Evolutionary conservation across 225 moss, liverwort and hornwort genomes (phyloP).

Genomic region (Rhytidiadelphus loreus): DNA sequence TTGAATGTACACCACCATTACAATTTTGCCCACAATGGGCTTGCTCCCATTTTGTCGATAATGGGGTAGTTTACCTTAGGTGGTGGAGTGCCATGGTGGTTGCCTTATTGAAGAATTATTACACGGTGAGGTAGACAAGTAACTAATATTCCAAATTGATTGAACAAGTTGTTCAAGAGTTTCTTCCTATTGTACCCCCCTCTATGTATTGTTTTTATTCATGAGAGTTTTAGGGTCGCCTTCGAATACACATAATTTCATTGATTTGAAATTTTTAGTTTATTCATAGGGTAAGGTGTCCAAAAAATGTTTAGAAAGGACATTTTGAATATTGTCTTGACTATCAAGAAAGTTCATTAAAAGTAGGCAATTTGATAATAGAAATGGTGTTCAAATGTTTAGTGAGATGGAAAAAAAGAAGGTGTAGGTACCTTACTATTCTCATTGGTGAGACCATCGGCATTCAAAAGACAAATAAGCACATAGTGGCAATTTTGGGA

Average conservation of each 20-base stretch:
- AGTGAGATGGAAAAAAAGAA: background rate
- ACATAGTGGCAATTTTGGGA: background rate
- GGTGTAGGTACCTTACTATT: background rate
- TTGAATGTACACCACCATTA: too few relatives aligned
- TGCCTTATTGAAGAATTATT: background rate
- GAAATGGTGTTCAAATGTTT: background rate
- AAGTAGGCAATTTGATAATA: background rate
- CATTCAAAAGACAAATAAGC: accelerated
- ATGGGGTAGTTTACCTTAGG: too few relatives aligned
- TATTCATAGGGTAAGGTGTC: accelerated
- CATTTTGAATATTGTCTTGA: background rate
- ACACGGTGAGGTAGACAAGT: accelerated
- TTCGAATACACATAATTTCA: background rate
- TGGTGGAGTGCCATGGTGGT: background rate
- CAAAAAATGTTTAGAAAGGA: background rate
- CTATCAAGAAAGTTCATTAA: background rate
- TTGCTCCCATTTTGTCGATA: too few relatives aligned
- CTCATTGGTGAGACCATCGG: accelerated
- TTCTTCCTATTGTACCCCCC: accelerated
- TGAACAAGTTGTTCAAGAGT: accelerated
- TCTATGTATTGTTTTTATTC: accelerated
- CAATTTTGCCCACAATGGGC: too few relatives aligned
- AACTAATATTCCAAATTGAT: accelerated
- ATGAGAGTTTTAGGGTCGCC: accelerated
- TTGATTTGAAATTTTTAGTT: background rate